Evolutionary conservation across 1,284 basidiomycete species (phyloP).

Genomic region (Wallemia ichthyophaga): DNA sequence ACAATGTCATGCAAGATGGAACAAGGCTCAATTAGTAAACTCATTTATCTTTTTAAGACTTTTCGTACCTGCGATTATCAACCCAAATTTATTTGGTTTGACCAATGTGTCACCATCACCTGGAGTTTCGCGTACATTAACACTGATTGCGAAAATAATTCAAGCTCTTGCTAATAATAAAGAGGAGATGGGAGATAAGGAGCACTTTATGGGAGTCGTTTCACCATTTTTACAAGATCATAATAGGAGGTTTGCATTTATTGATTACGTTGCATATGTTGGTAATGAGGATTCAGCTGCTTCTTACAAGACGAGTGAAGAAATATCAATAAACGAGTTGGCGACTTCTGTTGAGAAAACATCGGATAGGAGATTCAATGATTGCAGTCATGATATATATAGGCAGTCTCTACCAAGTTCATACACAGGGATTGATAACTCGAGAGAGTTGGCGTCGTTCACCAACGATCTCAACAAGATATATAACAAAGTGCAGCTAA

Average conservation of each 20-base stretch:
- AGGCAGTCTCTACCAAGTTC: not conserved
- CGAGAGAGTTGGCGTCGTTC: not conserved
- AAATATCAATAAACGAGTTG: not conserved
- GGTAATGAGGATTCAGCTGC: not conserved
- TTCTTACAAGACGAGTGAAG: not conserved
- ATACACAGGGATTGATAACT: not conserved
- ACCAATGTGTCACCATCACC: not conserved
- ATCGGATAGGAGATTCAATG: not conserved
- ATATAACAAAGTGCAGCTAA: not conserved
- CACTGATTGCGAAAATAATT: slow-evolving; percentile 1
- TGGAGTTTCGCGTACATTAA: not conserved
- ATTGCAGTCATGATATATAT: not conserved
- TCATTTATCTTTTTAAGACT: not conserved
- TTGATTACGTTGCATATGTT: slow-evolving; percentile 1
- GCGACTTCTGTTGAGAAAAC: not conserved
- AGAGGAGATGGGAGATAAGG: not conserved
- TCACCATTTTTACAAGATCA: not conserved
- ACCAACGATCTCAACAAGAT: not conserved
- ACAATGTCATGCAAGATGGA: not conserved
- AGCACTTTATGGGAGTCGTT: slow-evolving; percentile 1
- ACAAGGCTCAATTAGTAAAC: not conserved
- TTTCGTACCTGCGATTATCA: not conserved
- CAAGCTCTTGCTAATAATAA: not conserved
- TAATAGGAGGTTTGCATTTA: not conserved
- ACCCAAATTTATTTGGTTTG: not conserved